Conservation (phyloP, 1,284 basidiomycete species). For the Vanrija sp. region DNA sequence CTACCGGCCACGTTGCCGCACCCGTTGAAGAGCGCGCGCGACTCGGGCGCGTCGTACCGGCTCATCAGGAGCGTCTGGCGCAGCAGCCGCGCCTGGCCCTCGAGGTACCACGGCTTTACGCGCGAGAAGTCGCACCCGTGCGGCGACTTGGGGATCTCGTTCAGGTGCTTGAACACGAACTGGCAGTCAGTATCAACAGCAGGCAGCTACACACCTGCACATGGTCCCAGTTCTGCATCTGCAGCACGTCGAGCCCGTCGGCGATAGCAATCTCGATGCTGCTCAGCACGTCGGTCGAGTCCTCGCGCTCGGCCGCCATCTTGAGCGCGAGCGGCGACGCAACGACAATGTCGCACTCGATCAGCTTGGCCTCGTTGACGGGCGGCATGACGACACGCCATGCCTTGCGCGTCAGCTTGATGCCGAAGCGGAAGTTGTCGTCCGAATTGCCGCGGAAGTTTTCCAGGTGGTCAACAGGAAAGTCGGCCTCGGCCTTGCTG, state of each 20-base stretch:
- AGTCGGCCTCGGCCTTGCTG: slow-evolving; percentile 55
- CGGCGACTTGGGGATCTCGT: slow-evolving; percentile 84
- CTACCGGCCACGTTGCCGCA: slow-evolving; percentile 85
- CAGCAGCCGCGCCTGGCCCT: slow-evolving; percentile 74
- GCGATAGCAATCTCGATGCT: slow-evolving; percentile 91
- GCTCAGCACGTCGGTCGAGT: slow-evolving; percentile 83
- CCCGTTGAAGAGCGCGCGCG: slow-evolving; percentile 69
- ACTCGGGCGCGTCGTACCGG: slow-evolving; percentile 84
- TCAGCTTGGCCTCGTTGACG: slow-evolving; percentile 45
- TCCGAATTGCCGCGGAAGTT: slow-evolving; percentile 97
- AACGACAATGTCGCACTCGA: slow-evolving; percentile 80
- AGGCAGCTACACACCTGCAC: no score
- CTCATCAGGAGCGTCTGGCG: slow-evolving; percentile 89
- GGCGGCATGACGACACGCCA: slow-evolving; percentile 70
- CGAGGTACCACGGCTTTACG: slow-evolving; percentile 96
- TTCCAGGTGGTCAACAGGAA: slow-evolving; percentile 84
- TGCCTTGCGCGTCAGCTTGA: slow-evolving; percentile 91
- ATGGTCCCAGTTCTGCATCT: slow-evolving; percentile 99
- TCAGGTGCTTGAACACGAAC: slow-evolving; percentile 81
- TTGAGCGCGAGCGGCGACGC: slow-evolving; percentile 90
- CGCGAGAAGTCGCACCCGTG: slow-evolving; percentile 94
- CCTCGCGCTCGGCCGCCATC: slow-evolving; percentile 90
- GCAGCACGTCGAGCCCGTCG: slow-evolving; percentile 87
- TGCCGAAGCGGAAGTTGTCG: slow-evolving; percentile 87
- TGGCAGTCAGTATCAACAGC: no score